Base-by-base conservation (phyloP, 345 rosid species). In the Aquilaria malaccensis region DNA sequence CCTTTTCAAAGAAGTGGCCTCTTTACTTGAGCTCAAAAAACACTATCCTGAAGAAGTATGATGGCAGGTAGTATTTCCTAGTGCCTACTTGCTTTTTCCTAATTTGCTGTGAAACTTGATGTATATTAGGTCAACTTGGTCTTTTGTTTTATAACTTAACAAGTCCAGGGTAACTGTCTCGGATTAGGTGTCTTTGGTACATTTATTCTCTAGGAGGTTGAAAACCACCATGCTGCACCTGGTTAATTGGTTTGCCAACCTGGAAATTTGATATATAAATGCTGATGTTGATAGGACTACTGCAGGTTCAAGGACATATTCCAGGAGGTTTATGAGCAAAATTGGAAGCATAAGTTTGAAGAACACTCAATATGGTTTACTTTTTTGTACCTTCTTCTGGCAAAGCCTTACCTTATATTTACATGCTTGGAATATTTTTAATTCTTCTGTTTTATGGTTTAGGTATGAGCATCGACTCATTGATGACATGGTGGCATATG, bases 401-500 rank as follows among this genome's bases (percentile, higher is more conserved):
- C 61, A 47, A 41, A 53, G 14, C 37, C 45, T 65, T 33, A 32
- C 45, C 13, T 53, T 7, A 50, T 30, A 45, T 52, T 43, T 53
- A n/a, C 60, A 49, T 56, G 10, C 22, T 50, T 29, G 43, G 46
- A 55, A 30, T 68, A 53, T 55, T 51, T 41, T 9, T 50, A 29
- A 46, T 37, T 68, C 32, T 47, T 63, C 33, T 13, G 33, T 58
- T 53, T 63, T 33, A 22, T 53, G 37, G 33, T 45, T 65, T 66
- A 94, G 97, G 99, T 94, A 94, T 64, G 99, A 89, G 79, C 99
- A 94, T 64, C 96, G 97, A n/a, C 69, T 94, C 60, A 94, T 94
- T 53, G 99, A 94, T 79, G 97, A 94, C 72, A 94, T 94, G 99
- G 97, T 94, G 52, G 99, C 99, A 62, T 94, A 94, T 73, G 95